phyloP scores from a whole-genome alignment of 305 asterid genomes.

The Petunia hybrid region DNA sequence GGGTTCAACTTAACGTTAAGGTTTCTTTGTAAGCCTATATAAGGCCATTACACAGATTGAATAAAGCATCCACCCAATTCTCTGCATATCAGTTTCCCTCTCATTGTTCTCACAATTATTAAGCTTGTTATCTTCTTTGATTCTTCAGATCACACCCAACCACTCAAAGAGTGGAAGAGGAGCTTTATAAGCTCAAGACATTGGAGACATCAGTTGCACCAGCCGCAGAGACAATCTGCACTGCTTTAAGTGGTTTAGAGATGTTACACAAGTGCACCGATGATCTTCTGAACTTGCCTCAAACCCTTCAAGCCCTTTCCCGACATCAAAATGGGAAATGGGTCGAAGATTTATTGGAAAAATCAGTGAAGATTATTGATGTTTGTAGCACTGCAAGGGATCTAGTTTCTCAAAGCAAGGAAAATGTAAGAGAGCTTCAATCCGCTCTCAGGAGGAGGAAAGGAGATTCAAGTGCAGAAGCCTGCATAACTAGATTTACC shows the following conservation, averaged over 20 bases:
- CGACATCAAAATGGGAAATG: conserved; percentile 5
- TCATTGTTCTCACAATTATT: too few relatives aligned
- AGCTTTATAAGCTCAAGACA: conserved; percentile 32
- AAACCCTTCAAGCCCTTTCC: conserved; percentile 30
- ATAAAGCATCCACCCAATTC: too few relatives aligned
- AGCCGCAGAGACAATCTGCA: not conserved
- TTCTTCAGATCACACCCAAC: conserved; percentile 23
- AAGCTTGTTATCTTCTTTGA: too few relatives aligned
- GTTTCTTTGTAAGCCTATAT: too few relatives aligned
- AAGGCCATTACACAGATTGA: too few relatives aligned
- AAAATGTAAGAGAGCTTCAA: conserved; percentile 32
- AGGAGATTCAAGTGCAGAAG: conserved; percentile 28
- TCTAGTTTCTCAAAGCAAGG: conserved; percentile 27
- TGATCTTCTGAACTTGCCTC: conserved; percentile 33
- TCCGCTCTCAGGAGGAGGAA: conserved; percentile 34
- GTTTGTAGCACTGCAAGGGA: conserved; percentile 32
- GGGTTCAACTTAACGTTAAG: too few relatives aligned
- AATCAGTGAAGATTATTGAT: conserved; percentile 35
- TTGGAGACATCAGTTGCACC: conserved; percentile 19
- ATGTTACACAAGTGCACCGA: conserved; percentile 28
- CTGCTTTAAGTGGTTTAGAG: conserved; percentile 20
- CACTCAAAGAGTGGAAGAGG: conserved; percentile 30
- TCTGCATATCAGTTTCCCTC: too few relatives aligned
- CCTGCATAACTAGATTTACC: not conserved
- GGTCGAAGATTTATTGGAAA: conserved; percentile 21